Conservation (phyloP, 305 asterid species). For the Nicotiana rustica region DNA sequence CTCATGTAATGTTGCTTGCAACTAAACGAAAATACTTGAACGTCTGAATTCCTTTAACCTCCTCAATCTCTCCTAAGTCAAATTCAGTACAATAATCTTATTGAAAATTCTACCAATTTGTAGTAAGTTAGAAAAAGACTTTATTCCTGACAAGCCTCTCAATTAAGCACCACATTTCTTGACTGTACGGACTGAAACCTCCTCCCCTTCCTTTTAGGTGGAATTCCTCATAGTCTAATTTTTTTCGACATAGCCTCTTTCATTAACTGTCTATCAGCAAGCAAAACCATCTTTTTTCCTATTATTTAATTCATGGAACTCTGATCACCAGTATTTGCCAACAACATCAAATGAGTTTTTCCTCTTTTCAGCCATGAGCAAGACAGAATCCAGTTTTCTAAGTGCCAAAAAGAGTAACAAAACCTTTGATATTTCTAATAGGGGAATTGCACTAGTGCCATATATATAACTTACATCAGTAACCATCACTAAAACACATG, state of each 20-base stretch:
- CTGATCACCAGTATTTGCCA: not conserved
- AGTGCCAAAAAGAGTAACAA: not conserved
- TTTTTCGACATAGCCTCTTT: not conserved
- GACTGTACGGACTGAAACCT: not conserved
- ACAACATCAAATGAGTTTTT: not conserved
- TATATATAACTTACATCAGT: not conserved
- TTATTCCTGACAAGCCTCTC: not conserved
- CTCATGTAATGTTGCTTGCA: not conserved
- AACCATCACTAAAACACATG: not conserved
- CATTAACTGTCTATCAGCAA: not conserved
- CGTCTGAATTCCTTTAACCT: constrained; percentile 6
- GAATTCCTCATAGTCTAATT: not conserved
- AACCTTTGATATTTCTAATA: not conserved
- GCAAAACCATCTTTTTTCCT: not conserved
- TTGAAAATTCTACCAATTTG: not conserved
- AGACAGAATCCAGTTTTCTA: not conserved
- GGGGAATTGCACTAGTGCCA: constrained; percentile 1
- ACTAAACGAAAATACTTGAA: not conserved
- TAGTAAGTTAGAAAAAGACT: not conserved
- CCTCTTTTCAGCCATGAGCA: constrained; percentile 9
- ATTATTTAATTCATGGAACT: not conserved
- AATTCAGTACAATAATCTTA: not conserved
- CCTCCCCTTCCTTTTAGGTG: not conserved
- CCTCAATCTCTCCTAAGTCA: not conserved
- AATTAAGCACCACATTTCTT: constrained; percentile 1